phyloP scores from a whole-genome alignment of 2,329 filamentous ascomycete genomes.

The Aspergillus piperis region DNA sequence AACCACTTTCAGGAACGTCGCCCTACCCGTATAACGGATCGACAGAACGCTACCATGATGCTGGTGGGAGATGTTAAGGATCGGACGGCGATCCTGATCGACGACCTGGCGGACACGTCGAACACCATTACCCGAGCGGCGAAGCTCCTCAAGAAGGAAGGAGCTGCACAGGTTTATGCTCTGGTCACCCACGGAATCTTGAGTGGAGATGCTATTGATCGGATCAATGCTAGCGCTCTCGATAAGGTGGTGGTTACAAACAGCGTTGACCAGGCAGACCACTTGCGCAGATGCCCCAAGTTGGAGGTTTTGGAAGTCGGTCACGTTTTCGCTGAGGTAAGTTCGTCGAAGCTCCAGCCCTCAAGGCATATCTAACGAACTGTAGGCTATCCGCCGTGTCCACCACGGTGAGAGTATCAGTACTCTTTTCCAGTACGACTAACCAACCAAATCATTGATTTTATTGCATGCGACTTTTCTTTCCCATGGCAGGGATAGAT shows the following conservation, averaged over 20 bases:
- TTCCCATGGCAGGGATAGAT: slow-evolving; percentile 15
- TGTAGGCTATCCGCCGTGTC: slow-evolving; percentile 80
- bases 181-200: slow-evolving; percentile 93
- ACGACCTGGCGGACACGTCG: slow-evolving; percentile 92
- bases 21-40: slow-evolving; percentile 81
- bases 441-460: slow-evolving; percentile 16
- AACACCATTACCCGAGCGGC: slow-evolving; percentile 97
- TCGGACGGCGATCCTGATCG: slow-evolving; percentile 83
- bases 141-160: slow-evolving; percentile 93
- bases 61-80: slow-evolving; percentile 82
- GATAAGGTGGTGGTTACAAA: slow-evolving; percentile 96
- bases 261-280: slow-evolving; percentile 84
- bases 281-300: slow-evolving; percentile 77
- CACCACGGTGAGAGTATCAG: slow-evolving; percentile 98
- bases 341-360: slow-evolving; percentile 20
- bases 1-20: slow-evolving; percentile 69
- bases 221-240: slow-evolving; percentile 88
- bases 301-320: slow-evolving; percentile 90
- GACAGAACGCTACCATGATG: slow-evolving; percentile 85
- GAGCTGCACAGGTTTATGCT: slow-evolving; percentile 85
- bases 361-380: slow-evolving; percentile 29
- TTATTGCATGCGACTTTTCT: slow-evolving; percentile 7
- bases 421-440: slow-evolving; percentile 86
- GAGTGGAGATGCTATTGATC: slow-evolving; percentile 89
- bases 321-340: slow-evolving; percentile 81